Evolutionary conservation across 352 stramenopile genomes (phyloP).

Genomic region (Pythium phragmiticola): DNA sequence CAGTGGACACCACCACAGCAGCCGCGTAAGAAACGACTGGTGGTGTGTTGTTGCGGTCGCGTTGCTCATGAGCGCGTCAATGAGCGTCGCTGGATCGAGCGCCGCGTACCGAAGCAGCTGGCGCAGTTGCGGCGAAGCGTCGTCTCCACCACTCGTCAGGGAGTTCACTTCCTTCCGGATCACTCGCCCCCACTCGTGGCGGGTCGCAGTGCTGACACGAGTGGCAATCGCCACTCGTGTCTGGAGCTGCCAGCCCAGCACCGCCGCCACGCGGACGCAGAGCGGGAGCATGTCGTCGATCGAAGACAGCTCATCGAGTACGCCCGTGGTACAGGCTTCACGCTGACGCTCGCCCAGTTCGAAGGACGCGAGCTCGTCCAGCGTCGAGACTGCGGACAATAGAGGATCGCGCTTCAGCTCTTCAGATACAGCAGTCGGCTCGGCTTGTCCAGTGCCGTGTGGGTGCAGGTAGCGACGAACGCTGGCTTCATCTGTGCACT

Average conservation of each 20-base stretch:
- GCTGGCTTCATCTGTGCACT: background rate
- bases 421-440: background rate
- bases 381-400: background rate
- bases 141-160: background rate
- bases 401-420: background rate
- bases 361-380: background rate
- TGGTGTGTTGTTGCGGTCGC: slow-evolving; percentile 6
- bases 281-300: background rate
- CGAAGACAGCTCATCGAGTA: background rate
- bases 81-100: slow-evolving; percentile 3
- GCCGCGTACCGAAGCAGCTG: slow-evolving; percentile 14
- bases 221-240: background rate
- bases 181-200: slow-evolving; percentile 5
- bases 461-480: background rate
- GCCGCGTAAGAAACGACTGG: slow-evolving; percentile 6
- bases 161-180: slow-evolving; percentile 22
- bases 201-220: background rate
- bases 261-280: slow-evolving; percentile 4
- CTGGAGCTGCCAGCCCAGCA: slow-evolving; percentile 8
- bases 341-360: background rate
- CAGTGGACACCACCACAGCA: slow-evolving; percentile 18
- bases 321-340: background rate
- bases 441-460: background rate
- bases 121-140: background rate
- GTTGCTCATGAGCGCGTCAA: slow-evolving; percentile 2